Conservation (phyloP, 2,329 filamentous ascomycete genomes). For the Calonectria honghensis region DNA sequence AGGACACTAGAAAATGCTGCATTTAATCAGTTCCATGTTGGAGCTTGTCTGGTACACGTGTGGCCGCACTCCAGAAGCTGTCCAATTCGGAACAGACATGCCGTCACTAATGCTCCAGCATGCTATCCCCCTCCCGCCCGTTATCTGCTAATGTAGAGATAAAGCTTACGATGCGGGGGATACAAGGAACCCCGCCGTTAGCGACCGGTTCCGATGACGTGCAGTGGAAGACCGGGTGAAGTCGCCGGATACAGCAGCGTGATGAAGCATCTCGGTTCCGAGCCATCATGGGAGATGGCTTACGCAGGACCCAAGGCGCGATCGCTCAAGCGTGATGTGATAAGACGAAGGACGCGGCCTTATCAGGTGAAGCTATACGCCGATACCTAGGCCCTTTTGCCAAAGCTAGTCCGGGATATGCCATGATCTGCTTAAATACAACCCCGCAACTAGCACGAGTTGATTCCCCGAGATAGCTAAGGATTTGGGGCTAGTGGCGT, state of each 20-base stretch:
- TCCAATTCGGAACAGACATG: slow-evolving; percentile 19
- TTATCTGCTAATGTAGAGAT: slow-evolving; percentile 30
- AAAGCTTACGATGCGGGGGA: slow-evolving; percentile 34
- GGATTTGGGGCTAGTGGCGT: slow-evolving; percentile 13
- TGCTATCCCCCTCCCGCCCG: neutral
- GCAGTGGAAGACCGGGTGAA: slow-evolving; percentile 4
- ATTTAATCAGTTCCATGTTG: slow-evolving; percentile 14
- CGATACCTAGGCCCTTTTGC: slow-evolving; percentile 12
- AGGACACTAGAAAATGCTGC: neutral
- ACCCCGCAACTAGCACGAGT: slow-evolving; percentile 15
- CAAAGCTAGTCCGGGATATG: slow-evolving; percentile 28
- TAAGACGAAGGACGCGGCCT: slow-evolving; percentile 9
- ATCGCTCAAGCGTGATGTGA: neutral
- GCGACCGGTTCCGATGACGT: slow-evolving; percentile 25
- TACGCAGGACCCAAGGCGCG: neutral
- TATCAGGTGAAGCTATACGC: slow-evolving; percentile 20
- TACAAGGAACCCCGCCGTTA: slow-evolving; percentile 18
- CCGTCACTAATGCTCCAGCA: slow-evolving; percentile 18
- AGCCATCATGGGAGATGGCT: neutral
- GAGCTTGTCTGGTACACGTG: neutral
- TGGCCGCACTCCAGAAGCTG: neutral
- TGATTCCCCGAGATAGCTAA: slow-evolving; percentile 29
- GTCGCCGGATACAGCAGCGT: neutral
- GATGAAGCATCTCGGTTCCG: slow-evolving; percentile 26
- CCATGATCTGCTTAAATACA: slow-evolving; percentile 19